These are phyloP conservation scores for Piper longum DNA, from an alignment of 164 flowering plant genomes.

Conservation along the genomic window DNA sequence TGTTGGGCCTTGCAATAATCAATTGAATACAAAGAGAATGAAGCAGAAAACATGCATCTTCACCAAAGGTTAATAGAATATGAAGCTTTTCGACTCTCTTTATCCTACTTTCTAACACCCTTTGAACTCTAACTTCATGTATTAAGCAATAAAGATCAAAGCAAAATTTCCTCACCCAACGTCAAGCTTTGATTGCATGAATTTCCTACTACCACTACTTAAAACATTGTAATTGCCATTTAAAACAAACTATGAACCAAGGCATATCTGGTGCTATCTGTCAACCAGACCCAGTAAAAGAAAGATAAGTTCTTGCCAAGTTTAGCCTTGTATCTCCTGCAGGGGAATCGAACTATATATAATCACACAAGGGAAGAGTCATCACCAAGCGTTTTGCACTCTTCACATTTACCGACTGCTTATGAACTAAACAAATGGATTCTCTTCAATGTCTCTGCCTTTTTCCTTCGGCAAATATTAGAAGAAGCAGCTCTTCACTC, in stretches of 20 bases:
- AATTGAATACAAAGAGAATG: neutral
- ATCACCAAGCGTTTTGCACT: neutral
- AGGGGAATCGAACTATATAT: neutral
- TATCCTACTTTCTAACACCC: neutral
- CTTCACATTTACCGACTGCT: neutral
- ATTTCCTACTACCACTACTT: neutral
- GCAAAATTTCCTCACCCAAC: neutral
- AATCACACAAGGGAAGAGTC: neutral
- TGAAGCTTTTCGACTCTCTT: neutral
- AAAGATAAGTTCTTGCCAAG: neutral
- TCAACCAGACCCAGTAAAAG: neutral
- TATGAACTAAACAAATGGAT: neutral
- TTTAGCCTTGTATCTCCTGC: neutral
- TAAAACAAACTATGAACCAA: too few relatives aligned
- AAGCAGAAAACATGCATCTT: neutral
- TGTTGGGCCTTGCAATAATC: neutral
- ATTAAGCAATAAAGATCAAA: conserved; percentile 15
- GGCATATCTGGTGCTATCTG: neutral
- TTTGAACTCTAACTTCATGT: conserved; percentile 13
- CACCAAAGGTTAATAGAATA: neutral
- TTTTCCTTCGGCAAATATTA: neutral
- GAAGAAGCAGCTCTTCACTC: neutral
- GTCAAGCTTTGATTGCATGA: neutral
- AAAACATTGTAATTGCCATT: neutral
- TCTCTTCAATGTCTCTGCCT: conserved; percentile 15